phyloP scores from a whole-genome alignment of 2,329 filamentous ascomycete genomes.

The Pseudogymnoascus sp. region DNA sequence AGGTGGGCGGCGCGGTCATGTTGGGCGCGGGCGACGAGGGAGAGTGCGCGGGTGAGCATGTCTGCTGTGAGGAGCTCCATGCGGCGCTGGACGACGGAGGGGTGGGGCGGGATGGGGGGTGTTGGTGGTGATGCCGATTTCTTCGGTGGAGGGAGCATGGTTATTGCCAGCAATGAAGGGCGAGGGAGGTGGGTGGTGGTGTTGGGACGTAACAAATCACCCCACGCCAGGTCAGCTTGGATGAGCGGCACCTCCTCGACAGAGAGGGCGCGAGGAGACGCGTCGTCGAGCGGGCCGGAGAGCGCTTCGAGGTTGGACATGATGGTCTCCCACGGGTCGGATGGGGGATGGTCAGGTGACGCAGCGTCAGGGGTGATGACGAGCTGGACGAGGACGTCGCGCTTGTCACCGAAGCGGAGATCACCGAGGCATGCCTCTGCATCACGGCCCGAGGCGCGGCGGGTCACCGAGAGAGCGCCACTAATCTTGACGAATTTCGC shows the following conservation, averaged over 20 bases:
- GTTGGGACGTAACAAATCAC: constrained; percentile 86
- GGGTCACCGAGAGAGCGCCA: constrained; percentile 90
- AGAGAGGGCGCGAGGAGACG: constrained; percentile 73
- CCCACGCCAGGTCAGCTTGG: constrained; percentile 88
- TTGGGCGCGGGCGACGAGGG: constrained; percentile 81
- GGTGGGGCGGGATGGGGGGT: constrained; percentile 88
- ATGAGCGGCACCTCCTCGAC: constrained; percentile 93
- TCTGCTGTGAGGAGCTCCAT: constrained; percentile 98
- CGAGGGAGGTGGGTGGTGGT: constrained; percentile 77
- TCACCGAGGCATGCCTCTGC: constrained; percentile 90
- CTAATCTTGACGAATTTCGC: constrained; percentile 99
- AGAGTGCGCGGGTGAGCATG: constrained; percentile 89
- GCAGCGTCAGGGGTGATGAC: constrained; percentile 83
- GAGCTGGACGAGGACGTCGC: constrained; percentile 86
- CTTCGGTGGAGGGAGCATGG: constrained; percentile 72
- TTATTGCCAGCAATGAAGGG: constrained; percentile 87
- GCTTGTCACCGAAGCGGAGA: constrained; percentile 88
- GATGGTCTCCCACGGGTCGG: constrained; percentile 95
- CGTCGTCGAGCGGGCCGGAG: constrained; percentile 71
- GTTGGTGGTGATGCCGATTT: constrained; percentile 55
- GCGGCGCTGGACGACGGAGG: constrained; percentile 85
- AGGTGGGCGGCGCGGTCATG: constrained; percentile 91
- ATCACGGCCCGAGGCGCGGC: constrained; percentile 87
- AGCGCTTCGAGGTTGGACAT: constrained; percentile 92
- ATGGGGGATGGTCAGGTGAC: constrained; percentile 69